A percentile compares a stretch with the other conserved stretches of the same genome.
These are phyloP conservation scores for Batkoa obscura DNA, from an alignment of 371 early-diverging fungal species.

Conservation along the genomic window DNA sequence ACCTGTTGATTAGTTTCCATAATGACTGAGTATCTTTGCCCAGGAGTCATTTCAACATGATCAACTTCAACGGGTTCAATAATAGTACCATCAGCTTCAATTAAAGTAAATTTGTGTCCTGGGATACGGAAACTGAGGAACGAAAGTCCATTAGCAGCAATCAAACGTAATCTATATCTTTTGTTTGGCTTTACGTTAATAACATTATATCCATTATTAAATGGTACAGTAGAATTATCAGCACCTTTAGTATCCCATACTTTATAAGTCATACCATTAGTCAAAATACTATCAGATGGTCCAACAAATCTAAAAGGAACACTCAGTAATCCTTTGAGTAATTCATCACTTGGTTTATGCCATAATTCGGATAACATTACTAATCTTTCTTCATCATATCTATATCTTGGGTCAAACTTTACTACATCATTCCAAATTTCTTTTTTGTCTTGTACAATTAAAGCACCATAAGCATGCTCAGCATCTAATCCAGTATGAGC, in stretches of 20 bases:
- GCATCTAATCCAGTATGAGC: constrained; percentile 9
- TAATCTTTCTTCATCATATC: constrained; percentile 15
- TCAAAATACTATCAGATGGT: constrained; percentile 15
- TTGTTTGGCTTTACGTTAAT: not conserved
- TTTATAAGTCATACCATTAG: constrained; percentile 14
- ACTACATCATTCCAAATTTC: not conserved
- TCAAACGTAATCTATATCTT: not conserved
- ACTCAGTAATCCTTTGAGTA: not conserved
- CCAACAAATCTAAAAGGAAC: not conserved
- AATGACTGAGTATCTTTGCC: constrained; percentile 19
- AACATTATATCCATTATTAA: not conserved
- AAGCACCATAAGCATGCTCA: constrained; percentile 5
- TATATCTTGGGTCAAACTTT: constrained; percentile 7
- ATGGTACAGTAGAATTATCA: not conserved
- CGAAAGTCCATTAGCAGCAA: not conserved
- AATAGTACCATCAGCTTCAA: constrained; percentile 20
- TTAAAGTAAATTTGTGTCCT: constrained; percentile 14
- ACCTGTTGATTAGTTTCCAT: constrained; percentile 15
- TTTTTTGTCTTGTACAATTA: constrained; percentile 16
- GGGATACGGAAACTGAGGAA: constrained; percentile 14
- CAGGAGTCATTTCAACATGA: constrained; percentile 15
- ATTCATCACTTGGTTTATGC: not conserved
- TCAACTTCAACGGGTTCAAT: constrained; percentile 13
- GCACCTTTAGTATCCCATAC: not conserved
- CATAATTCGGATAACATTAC: constrained; percentile 10